Percentiles rank a stretch among this genome's conserved stretches.
These are phyloP conservation scores for Cystoisospora suis DNA, from an alignment of 169 alveolate species.

Conservation along the genomic window DNA sequence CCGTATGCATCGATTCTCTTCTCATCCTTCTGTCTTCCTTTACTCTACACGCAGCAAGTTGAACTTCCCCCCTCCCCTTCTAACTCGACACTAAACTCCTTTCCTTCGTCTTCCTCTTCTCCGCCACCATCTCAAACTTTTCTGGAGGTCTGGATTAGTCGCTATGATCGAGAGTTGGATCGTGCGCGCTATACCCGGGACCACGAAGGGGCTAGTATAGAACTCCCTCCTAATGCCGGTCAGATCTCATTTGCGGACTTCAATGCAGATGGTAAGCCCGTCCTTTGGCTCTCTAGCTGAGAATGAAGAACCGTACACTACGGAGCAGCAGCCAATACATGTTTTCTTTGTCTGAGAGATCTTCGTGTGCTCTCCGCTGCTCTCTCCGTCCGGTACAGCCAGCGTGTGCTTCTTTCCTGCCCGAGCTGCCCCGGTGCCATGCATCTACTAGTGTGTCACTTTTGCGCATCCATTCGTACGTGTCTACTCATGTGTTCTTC, in stretches of 20 bases:
- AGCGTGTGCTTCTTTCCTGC: too few relatives aligned
- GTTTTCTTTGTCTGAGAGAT: too few relatives aligned
- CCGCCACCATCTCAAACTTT: neutral
- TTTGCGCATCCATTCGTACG: too few relatives aligned
- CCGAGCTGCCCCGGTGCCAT: too few relatives aligned
- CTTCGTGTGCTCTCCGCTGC: too few relatives aligned
- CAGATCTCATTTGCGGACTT: constrained; percentile 47
- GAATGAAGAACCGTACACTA: too few relatives aligned
- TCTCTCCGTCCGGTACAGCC: too few relatives aligned
- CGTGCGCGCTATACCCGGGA: neutral
- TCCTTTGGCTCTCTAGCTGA: too few relatives aligned
- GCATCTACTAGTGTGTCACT: too few relatives aligned
- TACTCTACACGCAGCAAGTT: constrained; percentile 6
- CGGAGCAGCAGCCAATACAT: too few relatives aligned
- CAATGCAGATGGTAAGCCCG: constrained; percentile 56
- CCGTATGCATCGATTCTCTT: neutral
- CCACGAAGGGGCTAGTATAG: neutral
- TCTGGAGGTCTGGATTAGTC: constrained; percentile 32
- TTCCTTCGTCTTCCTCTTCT: neutral
- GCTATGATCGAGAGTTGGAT: neutral
- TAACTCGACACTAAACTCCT: neutral
- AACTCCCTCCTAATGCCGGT: constrained; percentile 35
- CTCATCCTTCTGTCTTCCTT: neutral
- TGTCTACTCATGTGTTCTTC: too few relatives aligned
- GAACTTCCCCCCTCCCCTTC: neutral